Evolutionary conservation across 192 early-diverging fungal genomes (phyloP), one percentile per base, ranked within the genome.

Genomic region (Umbelopsis isabellina): DNA sequence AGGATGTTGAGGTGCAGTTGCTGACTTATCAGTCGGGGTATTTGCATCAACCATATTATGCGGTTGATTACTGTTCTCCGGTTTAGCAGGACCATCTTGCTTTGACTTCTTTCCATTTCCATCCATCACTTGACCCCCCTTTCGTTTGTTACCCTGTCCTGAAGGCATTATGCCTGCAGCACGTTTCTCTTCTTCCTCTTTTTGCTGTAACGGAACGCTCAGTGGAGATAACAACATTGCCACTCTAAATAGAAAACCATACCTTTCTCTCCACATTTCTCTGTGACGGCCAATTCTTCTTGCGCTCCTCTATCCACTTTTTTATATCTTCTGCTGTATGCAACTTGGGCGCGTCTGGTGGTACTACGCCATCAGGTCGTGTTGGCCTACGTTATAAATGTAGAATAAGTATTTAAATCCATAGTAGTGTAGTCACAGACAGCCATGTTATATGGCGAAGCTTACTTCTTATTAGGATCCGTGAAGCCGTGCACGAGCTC

Each of bases 251-350:
- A 30, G 1, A 46, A n/a, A 20, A n/a, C 37, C 35, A 16, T 72
- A 89, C 86, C 65, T 94, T 95, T 53, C 81, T 71, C 23, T 65
- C 74, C 13, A 93, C 80, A 75, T 91, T 95, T 21, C 71, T 85
- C 37, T 87, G 76, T 0, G 91, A 93, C 23, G 94, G 94, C 80
- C 90, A 96, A 51, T 85, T 88, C 66, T 82, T 88, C 66, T 92
- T 93, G 49, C 94, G 75, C 49, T 91, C 92, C 25, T 83, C 90
- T 35, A 95, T 94, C 92, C 93, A 96, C n/a, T 87, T 80, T 2
- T 76, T 90, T 37, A 95, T 88, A 37, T 91, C 92, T 66, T 94
- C 93, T 25, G 86, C 84, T 27, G 87, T 88, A 10, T 88, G 79
- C 6, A 91, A 76, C 51, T 72, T 72, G 18, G 76, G 76, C 21